phyloP scores from a whole-genome alignment of 2,329 filamentous ascomycete genomes.

The Blastomyces emzantsi region DNA sequence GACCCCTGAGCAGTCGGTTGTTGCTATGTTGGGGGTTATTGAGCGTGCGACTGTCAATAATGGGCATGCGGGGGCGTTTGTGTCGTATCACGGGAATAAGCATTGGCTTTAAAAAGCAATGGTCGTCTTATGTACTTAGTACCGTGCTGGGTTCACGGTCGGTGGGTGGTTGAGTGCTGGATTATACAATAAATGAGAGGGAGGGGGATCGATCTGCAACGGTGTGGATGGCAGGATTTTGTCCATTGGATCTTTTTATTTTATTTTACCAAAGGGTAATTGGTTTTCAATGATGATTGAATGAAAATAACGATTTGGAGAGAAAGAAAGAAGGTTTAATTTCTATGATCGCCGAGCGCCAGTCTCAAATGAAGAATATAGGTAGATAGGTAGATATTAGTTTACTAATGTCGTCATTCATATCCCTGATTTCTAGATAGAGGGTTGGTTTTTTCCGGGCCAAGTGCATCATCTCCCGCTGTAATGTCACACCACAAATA shows the following conservation, averaged over 20 bases:
- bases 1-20: conserved; percentile 32
- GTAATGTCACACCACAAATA: no score
- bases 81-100: conserved; percentile 48
- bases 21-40: conserved; percentile 23
- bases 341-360: background rate
- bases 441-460: background rate
- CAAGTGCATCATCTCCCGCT: no score
- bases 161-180: no score
- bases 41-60: conserved; percentile 38
- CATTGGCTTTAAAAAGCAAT: conserved; percentile 39
- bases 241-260: no score
- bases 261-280: no score
- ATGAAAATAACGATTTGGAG: no score
- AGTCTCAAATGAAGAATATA: background rate
- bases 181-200: no score
- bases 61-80: conserved; percentile 43
- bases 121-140: background rate
- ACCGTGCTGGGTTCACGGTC: no score
- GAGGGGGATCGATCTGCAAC: no score
- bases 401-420: background rate
- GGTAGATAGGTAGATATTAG: no score
- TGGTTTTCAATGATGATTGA: no score
- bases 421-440: background rate
- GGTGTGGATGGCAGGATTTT: no score
- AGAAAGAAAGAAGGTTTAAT: background rate